phyloP scores from a whole-genome alignment of 1,139 yeast genomes.

The Hemisphaericaspora xylanilytica region DNA sequence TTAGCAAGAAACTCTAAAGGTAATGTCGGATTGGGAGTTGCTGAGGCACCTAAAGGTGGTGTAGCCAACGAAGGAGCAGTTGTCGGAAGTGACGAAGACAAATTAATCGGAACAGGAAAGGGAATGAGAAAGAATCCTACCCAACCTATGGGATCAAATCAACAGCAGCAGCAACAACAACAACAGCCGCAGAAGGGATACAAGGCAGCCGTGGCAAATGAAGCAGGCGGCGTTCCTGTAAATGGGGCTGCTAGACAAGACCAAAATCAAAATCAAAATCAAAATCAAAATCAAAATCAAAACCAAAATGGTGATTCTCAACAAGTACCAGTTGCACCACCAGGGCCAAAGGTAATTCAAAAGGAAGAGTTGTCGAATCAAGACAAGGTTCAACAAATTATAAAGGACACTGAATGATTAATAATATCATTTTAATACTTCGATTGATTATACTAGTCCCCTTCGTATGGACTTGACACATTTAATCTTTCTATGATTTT shows the following conservation, averaged over 20 bases:
- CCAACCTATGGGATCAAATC: conserved; percentile 1
- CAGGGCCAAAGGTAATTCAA: background rate
- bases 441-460: too few species aligned
- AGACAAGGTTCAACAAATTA: conserved; percentile 12
- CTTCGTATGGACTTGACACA: too few species aligned
- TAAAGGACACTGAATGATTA: conserved; percentile 9
- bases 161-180: conserved; percentile 1
- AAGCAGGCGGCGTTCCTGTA: conserved; percentile 4
- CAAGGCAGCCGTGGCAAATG: conserved; percentile 6
- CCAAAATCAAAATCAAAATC: too few species aligned
- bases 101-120: conserved; percentile 22
- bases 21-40: conserved; percentile 41
- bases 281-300: too few species aligned
- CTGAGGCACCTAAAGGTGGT: conserved; percentile 52
- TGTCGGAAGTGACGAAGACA: conserved; percentile 44
- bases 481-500: too few species aligned
- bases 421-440: background rate
- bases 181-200: conserved; percentile 7
- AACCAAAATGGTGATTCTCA: too few species aligned
- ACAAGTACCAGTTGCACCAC: conserved; percentile 5
- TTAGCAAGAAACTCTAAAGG: conserved; percentile 44
- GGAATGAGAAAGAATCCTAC: conserved; percentile 8
- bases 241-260: conserved; percentile 3
- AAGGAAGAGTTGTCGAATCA: conserved; percentile 6
- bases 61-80: conserved; percentile 48